A percentile compares a stretch with the other conserved stretches of the same genome.
Evolutionary conservation across 768 basidiomycete genomes (phyloP).

Genomic region (Xerocomellus intermedius): DNA sequence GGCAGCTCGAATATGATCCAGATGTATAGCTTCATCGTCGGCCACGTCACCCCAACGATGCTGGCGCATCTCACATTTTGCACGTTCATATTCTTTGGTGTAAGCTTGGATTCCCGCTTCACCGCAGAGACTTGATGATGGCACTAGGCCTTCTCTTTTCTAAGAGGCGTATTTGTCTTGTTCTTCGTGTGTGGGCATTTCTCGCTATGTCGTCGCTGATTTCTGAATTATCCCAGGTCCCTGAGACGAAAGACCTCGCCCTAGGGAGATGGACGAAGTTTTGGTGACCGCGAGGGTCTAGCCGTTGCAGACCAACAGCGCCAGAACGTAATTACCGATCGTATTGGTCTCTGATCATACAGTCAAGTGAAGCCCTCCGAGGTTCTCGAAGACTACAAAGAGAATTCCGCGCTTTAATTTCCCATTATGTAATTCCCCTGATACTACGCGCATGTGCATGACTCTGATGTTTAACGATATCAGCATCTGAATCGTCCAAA

Average conservation of each 20-base stretch:
- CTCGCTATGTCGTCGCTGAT: background rate
- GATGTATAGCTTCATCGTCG: constrained; percentile 73
- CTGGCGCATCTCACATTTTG: constrained; percentile 60
- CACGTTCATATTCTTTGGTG: constrained; percentile 77
- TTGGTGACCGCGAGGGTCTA: constrained; percentile 55
- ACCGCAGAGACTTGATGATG: background rate
- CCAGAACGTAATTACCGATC: constrained; percentile 51
- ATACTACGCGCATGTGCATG: background rate
- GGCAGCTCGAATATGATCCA: constrained; percentile 25
- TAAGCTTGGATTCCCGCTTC: constrained; percentile 28
- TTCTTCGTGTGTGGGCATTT: constrained; percentile 49
- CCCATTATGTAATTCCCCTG: background rate
- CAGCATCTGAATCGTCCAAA: background rate
- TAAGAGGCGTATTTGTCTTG: constrained; percentile 65
- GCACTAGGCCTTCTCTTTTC: constrained; percentile 56
- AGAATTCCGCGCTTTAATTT: background rate
- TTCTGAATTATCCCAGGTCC: constrained; percentile 39
- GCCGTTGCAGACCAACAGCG: constrained; percentile 55
- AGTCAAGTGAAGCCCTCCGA: constrained; percentile 12
- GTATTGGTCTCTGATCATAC: constrained; percentile 57
- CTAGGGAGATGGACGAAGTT: constrained; percentile 81
- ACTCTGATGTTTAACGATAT: background rate
- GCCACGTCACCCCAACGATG: constrained; percentile 69
- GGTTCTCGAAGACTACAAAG: constrained; percentile 11
- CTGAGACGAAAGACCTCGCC: constrained; percentile 71